phyloP scores from a whole-genome alignment of 2,329 filamentous ascomycete species.

The Penicillium hesseltinei region DNA sequence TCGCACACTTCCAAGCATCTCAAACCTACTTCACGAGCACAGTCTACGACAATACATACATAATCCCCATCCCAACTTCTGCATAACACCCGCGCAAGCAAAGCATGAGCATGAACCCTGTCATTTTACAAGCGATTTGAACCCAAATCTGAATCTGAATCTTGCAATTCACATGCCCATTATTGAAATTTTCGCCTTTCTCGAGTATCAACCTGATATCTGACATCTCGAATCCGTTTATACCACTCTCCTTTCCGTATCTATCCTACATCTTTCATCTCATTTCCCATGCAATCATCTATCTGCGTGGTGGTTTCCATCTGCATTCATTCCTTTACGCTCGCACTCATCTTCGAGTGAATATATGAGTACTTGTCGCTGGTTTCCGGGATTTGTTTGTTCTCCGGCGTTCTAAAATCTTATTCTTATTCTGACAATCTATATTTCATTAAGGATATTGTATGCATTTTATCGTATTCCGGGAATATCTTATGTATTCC shows the following conservation, averaged over 20 bases:
- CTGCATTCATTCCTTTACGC: neutral
- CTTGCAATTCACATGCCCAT: neutral
- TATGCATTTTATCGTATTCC: neutral
- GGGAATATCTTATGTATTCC: neutral
- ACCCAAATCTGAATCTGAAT: neutral
- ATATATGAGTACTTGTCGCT: neutral
- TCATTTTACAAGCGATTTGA: conserved; percentile 1
- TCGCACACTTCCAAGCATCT: neutral
- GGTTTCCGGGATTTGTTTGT: neutral
- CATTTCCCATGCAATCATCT: neutral
- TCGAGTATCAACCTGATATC: neutral
- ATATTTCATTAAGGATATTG: neutral
- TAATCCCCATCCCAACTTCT: neutral
- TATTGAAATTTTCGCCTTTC: neutral
- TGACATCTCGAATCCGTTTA: neutral
- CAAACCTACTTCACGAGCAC: neutral
- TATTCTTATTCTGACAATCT: neutral
- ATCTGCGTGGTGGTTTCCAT: neutral
- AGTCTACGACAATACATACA: conserved; percentile 3
- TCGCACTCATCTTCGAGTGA: neutral
- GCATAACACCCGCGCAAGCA: neutral
- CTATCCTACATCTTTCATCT: neutral
- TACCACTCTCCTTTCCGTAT: neutral
- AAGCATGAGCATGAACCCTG: neutral
- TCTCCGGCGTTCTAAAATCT: neutral